These are phyloP conservation scores for Stagonosporopsis chrysanthemi DNA, from an alignment of 2,329 filamentous ascomycete species.

Conservation along the genomic window DNA sequence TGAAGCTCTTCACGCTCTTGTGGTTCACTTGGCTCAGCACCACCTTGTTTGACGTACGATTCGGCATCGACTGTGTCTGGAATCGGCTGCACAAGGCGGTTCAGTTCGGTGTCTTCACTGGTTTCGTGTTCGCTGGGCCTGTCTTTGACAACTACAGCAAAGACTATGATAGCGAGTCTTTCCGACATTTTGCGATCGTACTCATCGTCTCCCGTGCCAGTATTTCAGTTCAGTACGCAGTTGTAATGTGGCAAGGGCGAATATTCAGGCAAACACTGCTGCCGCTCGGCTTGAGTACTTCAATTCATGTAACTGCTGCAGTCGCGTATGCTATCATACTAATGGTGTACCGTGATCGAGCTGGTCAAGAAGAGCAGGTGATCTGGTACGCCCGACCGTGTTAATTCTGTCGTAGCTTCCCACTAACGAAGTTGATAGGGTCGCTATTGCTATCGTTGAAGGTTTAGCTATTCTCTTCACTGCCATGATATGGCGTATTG, in stretches of 20 bases:
- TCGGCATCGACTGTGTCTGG: conserved; percentile 69
- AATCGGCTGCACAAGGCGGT: conserved; percentile 66
- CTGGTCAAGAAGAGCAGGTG: conserved; percentile 27
- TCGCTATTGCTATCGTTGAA: conserved; percentile 30
- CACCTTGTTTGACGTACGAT: conserved; percentile 70
- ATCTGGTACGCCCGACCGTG: conserved; percentile 19
- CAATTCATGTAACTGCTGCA: conserved; percentile 23
- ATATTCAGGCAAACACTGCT: conserved; percentile 31
- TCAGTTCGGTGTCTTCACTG: conserved; percentile 70
- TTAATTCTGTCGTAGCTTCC: background rate
- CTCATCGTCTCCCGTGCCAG: conserved; percentile 27
- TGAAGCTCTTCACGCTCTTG: conserved; percentile 64
- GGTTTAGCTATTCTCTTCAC: conserved; percentile 33
- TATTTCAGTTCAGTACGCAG: conserved; percentile 30
- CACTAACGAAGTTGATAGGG: conserved; percentile 19
- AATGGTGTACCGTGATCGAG: conserved; percentile 20
- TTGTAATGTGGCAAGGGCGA: conserved; percentile 33
- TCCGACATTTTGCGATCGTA: conserved; percentile 28
- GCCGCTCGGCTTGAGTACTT: conserved; percentile 27
- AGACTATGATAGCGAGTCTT: conserved; percentile 23
- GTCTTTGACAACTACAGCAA: conserved; percentile 40
- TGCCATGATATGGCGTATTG: conserved; percentile 54
- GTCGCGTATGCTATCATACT: conserved; percentile 25
- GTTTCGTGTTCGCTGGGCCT: conserved; percentile 67
- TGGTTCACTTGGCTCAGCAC: conserved; percentile 73